Evolutionary conservation across 305 asterid species (phyloP), one percentile per base, ranked within the genome.

Genomic region (Withania somnifera): DNA sequence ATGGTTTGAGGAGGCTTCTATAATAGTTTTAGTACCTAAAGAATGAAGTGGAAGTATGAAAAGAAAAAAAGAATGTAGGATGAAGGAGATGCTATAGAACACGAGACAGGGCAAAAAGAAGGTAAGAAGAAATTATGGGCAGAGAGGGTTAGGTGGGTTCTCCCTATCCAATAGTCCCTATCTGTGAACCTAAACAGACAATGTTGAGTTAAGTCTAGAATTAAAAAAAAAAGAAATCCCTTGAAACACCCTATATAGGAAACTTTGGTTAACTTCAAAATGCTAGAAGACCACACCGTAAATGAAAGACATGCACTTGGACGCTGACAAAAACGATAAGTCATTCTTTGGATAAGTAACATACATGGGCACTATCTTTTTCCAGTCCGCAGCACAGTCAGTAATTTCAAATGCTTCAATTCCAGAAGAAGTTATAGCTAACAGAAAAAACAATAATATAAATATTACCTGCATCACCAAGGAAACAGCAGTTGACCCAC

Each of bases 401-500:
- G 42, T 5, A 61, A 11, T 61, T 28, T 13, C 17, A 28, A 60
- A 61, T 61, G 69, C 69, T 61, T 61, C 69, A 61, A 30, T 61
- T 61, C 22, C 20, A 17, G 45, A 32, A 32, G 47, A 15, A 28
- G 42, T 28, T 61, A 28, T 32, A 64, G 73, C 47, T 32, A 30
- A 64, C 15, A 64, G 73, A 64, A 64, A 61, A 61, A 47, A 20
- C 45, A 17, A 32, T 17, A 17, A 17, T 30, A 15, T 82, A 56
- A 53, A 73, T 67, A 40, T 30, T 85, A 94, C 99, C 99, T 91
- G 97, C 79, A 87, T 87, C 53, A 95, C 86, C 91, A 95, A 77
- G 82, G 93, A 88, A 78, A 95, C 98, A 5, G 97, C 95, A 77
- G 99, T 95, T 42, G 97, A 54, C 56, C 98, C 99, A 82, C 99